phyloP scores from a whole-genome alignment of 2,329 filamentous ascomycete genomes.

The Pyricularia grisea region DNA sequence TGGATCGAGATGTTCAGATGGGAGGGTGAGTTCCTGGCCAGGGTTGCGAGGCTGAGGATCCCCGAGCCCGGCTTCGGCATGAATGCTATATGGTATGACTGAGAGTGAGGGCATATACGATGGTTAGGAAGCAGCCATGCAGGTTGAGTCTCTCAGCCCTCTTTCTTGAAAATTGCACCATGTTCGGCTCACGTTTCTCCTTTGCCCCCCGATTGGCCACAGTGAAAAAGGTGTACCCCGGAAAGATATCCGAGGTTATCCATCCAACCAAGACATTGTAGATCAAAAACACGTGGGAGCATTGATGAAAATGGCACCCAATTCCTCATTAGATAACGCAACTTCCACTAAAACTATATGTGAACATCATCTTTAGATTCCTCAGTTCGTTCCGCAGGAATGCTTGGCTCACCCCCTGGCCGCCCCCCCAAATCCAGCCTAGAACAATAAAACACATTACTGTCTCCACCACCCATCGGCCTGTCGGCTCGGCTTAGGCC shows the following conservation, averaged over 20 bases:
- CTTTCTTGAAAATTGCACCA: neutral
- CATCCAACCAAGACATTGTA: neutral
- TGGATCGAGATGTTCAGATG: constrained; percentile 84
- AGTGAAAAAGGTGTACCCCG: neutral
- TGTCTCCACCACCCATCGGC: neutral
- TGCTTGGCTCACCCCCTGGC: neutral
- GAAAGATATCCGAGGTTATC: neutral
- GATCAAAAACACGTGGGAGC: neutral
- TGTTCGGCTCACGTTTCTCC: neutral
- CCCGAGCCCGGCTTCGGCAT: constrained; percentile 87
- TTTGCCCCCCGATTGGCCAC: neutral
- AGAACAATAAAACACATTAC: neutral
- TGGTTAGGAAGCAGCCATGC: neutral
- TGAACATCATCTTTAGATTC: neutral
- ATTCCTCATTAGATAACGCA: no score
- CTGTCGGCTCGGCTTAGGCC: neutral
- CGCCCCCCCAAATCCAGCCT: neutral
- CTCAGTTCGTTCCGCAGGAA: neutral
- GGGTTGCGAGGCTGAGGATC: constrained; percentile 69
- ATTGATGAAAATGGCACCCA: neutral
- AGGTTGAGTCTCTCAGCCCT: neutral
- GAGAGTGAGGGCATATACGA: neutral
- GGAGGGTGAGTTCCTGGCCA: constrained; percentile 69
- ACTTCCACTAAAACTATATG: neutral
- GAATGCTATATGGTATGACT: constrained; percentile 96